Base-by-base conservation (phyloP, 2,329 filamentous ascomycete genomes). In the Xylariaceae sp. region DNA sequence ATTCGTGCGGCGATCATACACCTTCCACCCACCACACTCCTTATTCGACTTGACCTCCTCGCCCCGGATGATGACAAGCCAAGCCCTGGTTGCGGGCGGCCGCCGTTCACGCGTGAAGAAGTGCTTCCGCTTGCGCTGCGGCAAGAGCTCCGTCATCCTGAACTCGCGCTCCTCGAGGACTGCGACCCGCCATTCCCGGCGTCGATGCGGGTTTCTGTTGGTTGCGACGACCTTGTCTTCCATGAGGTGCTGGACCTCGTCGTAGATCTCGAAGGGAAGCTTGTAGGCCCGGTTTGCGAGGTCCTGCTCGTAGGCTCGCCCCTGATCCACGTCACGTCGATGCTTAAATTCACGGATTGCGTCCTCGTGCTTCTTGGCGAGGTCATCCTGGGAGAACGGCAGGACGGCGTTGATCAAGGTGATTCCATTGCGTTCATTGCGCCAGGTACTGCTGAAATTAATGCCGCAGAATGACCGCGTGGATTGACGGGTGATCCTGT, bases 131-230 rank as follows among this genome's bases (percentile, higher is more conserved):
- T 62, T 63, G 46, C 58, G 61, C 50, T 64, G 54, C 7, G 64
- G 65, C n/a, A 60, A 44, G 41, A 60, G 52, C 39, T 64, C 57
- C 1, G 62, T 65, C 57, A 65, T 61, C 35, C 43, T 58, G 41
- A 59, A 61, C 47, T 64, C 63, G 39, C 59, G 51, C 27, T 61
- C 52, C 32, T 60, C 53, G 12, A 65, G 57, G 2, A 64, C 46
- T 8, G 63, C 56, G n/a, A 65, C 47, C 2, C 56, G 58, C 63
- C 64, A 66, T 45, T 64, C 64, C 2, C 62, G 63, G 12, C 55
- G 53, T 31, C 59, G 62, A 34, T 58, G 57, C 29, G 63, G 60
- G 27, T 55, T 64, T 35, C 26, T 58, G 54, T 65, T 65, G 31
- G 61, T 60, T 11, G 53, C 49, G 19, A 34, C 44, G n/a, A 43